Percentiles rank a stretch among this genome's conserved stretches.
These are phyloP conservation scores for Aegilops speltoides DNA, from an alignment of 176 grass and related monocot species.

Conservation along the genomic window DNA sequence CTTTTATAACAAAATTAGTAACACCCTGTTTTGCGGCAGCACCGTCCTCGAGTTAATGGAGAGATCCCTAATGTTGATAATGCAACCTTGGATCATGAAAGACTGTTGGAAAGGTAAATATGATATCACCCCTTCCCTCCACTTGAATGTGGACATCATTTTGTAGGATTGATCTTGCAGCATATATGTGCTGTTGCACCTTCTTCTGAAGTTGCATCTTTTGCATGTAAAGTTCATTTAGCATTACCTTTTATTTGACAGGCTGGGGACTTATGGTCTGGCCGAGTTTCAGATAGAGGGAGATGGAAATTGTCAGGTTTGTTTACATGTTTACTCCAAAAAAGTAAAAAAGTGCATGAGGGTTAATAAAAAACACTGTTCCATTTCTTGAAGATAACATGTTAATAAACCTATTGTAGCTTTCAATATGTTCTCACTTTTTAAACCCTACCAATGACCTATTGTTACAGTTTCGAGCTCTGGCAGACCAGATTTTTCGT, in stretches of 20 bases:
- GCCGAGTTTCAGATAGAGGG: slow-evolving; percentile 93
- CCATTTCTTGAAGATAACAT: slow-evolving; percentile 1
- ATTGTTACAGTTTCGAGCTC: slow-evolving; percentile 82
- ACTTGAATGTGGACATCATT: background rate
- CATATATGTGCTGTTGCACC: background rate
- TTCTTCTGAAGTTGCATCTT: background rate
- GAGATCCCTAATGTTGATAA: slow-evolving; percentile 83
- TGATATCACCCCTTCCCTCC: background rate
- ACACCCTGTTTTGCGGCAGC: slow-evolving; percentile 46
- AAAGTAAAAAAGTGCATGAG: background rate
- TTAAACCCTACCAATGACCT: background rate
- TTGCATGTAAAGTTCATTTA: slow-evolving; percentile 19
- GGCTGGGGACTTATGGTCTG: slow-evolving; percentile 77
- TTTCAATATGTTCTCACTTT: slow-evolving; percentile 7
- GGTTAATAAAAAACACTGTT: background rate
- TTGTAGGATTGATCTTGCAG: background rate
- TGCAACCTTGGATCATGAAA: slow-evolving; percentile 86
- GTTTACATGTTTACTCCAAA: background rate
- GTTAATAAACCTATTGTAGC: background rate
- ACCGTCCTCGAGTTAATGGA: slow-evolving; percentile 88
- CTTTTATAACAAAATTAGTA: slow-evolving; percentile 15
- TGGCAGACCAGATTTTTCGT: slow-evolving; percentile 91
- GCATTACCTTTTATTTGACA: slow-evolving; percentile 22
- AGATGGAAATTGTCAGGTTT: slow-evolving; percentile 97
- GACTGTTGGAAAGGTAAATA: slow-evolving; percentile 73